Evolutionary conservation across 2,329 filamentous ascomycete genomes (phyloP), one percentile per base, ranked within the genome.

Genomic region (Cryphonectria naterciae): DNA sequence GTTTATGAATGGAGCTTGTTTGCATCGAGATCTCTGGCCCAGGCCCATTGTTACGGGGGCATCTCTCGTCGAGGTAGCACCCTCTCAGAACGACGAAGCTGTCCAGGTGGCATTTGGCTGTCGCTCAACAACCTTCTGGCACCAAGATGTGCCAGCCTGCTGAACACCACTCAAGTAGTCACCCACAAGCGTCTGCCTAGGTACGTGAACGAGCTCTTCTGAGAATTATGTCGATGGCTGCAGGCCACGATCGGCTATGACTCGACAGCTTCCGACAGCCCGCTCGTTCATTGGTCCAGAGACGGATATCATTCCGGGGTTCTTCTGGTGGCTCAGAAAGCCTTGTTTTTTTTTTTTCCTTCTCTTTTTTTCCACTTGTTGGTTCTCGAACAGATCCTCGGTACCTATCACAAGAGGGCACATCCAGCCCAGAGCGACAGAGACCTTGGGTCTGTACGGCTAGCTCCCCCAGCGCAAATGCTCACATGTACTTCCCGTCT

Each of bases 401-500:
- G 28, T 49, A 19, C 19, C 28, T 15, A 58, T 35, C 54, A 22
- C 46, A 32, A 17, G 54, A 32, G 15, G 25, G 11, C 52, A 15
- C 54, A 58, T 32, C 54, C 54, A 28, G 17, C 54, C 54, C 54
- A 58, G 25, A 28, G 22, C 46, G 46, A 58, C 13, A 25, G 43
- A 28, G 43, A 10, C 54, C 35, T 49, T 25, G 46, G 13, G 25
- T 5, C 11, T 7, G 46, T 25, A 37, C 17, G 52, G 65, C 37
- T 39, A n/a, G 63, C 63, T 58, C 52, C 19, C 60, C 54, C 37
- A 62, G 41, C 60, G 60, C 67, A 66, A 39, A 54, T 32, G 56
- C 67, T 63, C 46, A 68, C 41, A 54, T 54, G 46, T 67, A 71
- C 69, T 69, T 61, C 69, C 65, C 58, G 37, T 66, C 46, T 41